Conservation (phyloP, 495 filamentous ascomycete species). For the Penicillium nucicola region DNA sequence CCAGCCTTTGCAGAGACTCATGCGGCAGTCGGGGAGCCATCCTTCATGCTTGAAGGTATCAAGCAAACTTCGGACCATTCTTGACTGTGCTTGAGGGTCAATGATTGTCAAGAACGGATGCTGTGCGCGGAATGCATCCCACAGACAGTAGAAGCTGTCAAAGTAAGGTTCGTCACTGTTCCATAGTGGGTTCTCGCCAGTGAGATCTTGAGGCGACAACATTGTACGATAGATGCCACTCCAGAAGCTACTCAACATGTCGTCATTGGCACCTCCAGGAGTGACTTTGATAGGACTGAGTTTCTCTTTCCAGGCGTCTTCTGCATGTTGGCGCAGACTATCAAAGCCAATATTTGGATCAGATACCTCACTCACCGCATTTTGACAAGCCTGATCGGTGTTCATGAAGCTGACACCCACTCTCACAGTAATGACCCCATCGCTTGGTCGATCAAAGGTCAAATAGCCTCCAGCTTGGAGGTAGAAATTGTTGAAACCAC, state of each 20-base stretch:
- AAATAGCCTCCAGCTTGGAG: constrained; percentile 65
- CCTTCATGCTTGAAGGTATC: constrained; percentile 71
- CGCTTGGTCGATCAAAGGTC: constrained; percentile 45
- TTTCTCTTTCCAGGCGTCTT: constrained; percentile 59
- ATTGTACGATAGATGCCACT: constrained; percentile 70
- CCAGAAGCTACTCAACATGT: constrained; percentile 61
- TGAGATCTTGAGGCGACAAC: constrained; percentile 75
- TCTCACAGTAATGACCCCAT: constrained; percentile 53
- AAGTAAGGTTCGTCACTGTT: constrained; percentile 70
- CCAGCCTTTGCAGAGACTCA: constrained; percentile 65
- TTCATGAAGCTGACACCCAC: constrained; percentile 72
- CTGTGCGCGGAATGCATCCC: constrained; percentile 71
- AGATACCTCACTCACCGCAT: constrained; percentile 64
- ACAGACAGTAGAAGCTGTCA: constrained; percentile 73
- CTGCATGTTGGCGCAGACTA: constrained; percentile 44
- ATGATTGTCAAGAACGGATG: constrained; percentile 68
- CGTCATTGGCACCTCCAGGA: constrained; percentile 48
- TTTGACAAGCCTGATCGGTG: constrained; percentile 60
- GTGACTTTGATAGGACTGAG: constrained; percentile 57
- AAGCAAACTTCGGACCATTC: constrained; percentile 66
- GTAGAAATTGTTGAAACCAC: constrained; percentile 54
- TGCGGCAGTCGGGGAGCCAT: constrained; percentile 68
- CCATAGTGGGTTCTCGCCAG: constrained; percentile 75
- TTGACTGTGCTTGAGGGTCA: constrained; percentile 59
- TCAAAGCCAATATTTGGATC: constrained; percentile 57